Evolutionary conservation across 108 stramenopile species (phyloP), one percentile per base, ranked within the genome.

Genomic region (Asterionellopsis glacialis): DNA sequence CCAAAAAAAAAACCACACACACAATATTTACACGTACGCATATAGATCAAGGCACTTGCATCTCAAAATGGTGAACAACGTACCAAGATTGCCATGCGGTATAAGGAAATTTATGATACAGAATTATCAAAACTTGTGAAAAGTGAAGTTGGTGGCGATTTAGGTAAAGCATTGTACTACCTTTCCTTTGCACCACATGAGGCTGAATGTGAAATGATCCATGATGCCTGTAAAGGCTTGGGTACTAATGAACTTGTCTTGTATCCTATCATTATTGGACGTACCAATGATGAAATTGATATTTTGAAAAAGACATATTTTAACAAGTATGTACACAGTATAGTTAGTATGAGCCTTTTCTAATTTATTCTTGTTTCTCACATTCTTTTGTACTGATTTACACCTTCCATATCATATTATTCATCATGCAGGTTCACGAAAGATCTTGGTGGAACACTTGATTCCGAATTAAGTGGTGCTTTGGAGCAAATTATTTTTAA

Each of bases 271-370:
- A 52, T 87, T 59, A 72, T 69, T 54, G 86, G 86, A 45, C 70
- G 86, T 23, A 73, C 74, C 61, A 87, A 84, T 58, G 72, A 70
- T 44, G 86, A 87, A 56, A 73, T 87, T 23, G 69, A 79, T 21
- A 21, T 73, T 11, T 38, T 87, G 51, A 87, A 87, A 53, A 83
- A 83, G 74, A 76, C 75, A 0, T 87, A 77, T 52, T 87, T 73
- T 57, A 69, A 72, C 50, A 61, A 73, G 26, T 87, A 87, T 72
- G 66, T 33, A 5, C n/a, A n/a, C n/a, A n/a, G n/a, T n/a, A n/a
- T n/a, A n/a, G n/a, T n/a, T n/a, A n/a, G 2, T 33, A 33, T 7
- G 7, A 33, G 2, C 33, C 33, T 33, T 33, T 33, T 33, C 5
- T 2, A 33, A 2, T 33, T 33, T 33, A 33, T 33, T 33, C 5